A percentile compares a stretch with the other conserved stretches of the same genome.
These are phyloP conservation scores for Calonectria hongkongensis DNA, from an alignment of 2,329 filamentous ascomycete species.

Conservation along the genomic window DNA sequence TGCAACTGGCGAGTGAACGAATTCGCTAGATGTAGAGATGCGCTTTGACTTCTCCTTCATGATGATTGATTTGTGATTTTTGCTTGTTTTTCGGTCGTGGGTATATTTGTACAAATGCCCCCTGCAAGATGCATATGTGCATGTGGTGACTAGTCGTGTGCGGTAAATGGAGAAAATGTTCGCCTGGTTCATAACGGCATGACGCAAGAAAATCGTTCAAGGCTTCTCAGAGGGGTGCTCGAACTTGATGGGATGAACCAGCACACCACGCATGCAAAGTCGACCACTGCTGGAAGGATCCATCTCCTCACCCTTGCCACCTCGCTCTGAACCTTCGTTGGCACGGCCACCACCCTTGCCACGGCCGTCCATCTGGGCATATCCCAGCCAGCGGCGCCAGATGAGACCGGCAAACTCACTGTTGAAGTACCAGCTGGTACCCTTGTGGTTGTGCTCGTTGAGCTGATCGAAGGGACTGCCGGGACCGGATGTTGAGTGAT, in stretches of 20 bases:
- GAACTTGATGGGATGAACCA: constrained; percentile 88
- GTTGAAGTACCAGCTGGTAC: constrained; percentile 90
- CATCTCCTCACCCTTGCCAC: constrained; percentile 72
- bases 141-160: constrained; percentile 55
- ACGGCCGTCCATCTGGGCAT: constrained; percentile 71
- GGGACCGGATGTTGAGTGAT: constrained; percentile 78
- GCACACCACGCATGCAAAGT: constrained; percentile 86
- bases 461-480: constrained; percentile 80
- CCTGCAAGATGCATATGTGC: constrained; percentile 56
- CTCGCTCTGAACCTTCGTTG: constrained; percentile 67
- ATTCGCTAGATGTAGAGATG: constrained; percentile 51
- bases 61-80: constrained; percentile 48
- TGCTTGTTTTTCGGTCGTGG: constrained; percentile 52
- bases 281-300: constrained; percentile 71
- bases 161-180: constrained; percentile 47
- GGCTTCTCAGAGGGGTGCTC: constrained; percentile 69
- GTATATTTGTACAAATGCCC: constrained; percentile 57
- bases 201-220: constrained; percentile 41
- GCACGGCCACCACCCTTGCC: constrained; percentile 69
- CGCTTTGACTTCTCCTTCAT: constrained; percentile 49
- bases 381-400: constrained; percentile 86
- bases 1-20: constrained; percentile 50
- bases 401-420: constrained; percentile 85
- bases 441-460: constrained; percentile 89
- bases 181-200: constrained; percentile 56